Evolutionary conservation across 1,139 yeast species (phyloP).

Genomic region (Yamadazyma sp.): DNA sequence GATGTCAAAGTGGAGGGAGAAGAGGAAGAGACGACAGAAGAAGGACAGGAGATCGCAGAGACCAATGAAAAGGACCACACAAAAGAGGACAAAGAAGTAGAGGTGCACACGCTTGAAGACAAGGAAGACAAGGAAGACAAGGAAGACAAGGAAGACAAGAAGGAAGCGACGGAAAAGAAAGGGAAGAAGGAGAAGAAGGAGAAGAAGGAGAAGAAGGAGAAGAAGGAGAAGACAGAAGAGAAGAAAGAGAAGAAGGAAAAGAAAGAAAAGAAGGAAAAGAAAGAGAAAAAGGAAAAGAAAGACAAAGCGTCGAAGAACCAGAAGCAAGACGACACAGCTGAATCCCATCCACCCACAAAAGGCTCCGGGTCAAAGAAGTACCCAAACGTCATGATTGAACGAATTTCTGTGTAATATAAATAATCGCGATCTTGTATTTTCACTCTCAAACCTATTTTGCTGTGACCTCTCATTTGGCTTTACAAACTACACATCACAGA

Average conservation of each 20-base stretch:
- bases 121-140: constrained; percentile 19
- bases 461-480: too few relatives aligned
- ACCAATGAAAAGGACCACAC: not conserved
- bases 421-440: too few relatives aligned
- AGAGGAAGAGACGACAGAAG: constrained; percentile 15
- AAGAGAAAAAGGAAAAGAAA: not conserved
- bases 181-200: constrained; percentile 10
- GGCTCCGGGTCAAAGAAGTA: not conserved
- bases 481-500: too few relatives aligned
- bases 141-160: constrained; percentile 9
- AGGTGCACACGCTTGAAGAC: too few relatives aligned
- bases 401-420: constrained; percentile 2
- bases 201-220: constrained; percentile 25
- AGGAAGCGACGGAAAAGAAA: constrained; percentile 18
- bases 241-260: constrained; percentile 13
- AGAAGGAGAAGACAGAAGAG: constrained; percentile 20
- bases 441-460: too few relatives aligned
- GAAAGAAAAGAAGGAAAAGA: constrained; percentile 7
- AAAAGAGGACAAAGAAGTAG: constrained; percentile 7
- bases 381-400: constrained; percentile 2
- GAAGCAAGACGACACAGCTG: not conserved
- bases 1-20: constrained; percentile 35
- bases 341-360: not conserved
- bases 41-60: constrained; percentile 13
- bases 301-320: not conserved